Percentiles rank a stretch among this genome's conserved stretches.
phyloP scores from a whole-genome alignment of 2,329 filamentous ascomycete genomes.

The Thelonectria rubi region DNA sequence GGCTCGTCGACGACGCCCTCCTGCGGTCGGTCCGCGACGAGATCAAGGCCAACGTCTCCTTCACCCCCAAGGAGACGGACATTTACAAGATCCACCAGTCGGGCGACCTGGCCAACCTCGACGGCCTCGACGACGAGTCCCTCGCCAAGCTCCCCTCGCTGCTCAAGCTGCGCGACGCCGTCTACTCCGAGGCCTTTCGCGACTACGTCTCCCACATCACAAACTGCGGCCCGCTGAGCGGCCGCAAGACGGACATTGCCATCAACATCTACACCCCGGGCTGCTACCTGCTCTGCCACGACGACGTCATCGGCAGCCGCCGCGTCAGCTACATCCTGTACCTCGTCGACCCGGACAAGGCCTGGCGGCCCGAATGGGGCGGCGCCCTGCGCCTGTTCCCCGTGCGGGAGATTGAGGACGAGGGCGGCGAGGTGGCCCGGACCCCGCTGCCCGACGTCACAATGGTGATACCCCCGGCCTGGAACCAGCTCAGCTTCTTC shows the following conservation, averaged over 20 bases:
- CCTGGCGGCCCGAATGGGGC: constrained; percentile 93
- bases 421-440: constrained; percentile 78
- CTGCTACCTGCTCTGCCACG: constrained; percentile 94
- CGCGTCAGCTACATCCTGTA: constrained; percentile 98
- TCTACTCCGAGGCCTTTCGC: constrained; percentile 91
- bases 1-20: constrained; percentile 80
- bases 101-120: constrained; percentile 94
- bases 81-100: constrained; percentile 99
- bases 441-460: constrained; percentile 81
- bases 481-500: constrained; percentile 98
- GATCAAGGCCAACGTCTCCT: constrained; percentile 89
- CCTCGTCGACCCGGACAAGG: constrained; percentile 87
- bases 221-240: constrained; percentile 85
- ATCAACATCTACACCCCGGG: constrained; percentile 98
- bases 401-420: constrained; percentile 65
- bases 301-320: constrained; percentile 98
- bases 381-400: constrained; percentile 91
- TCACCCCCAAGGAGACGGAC: constrained; percentile 98
- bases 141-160: constrained; percentile 87
- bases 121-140: constrained; percentile 88
- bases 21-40: constrained; percentile 88
- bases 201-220: constrained; percentile 89
- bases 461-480: constrained; percentile 89
- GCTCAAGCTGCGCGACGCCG: constrained; percentile 88
- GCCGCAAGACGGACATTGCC: constrained; percentile 97